A percentile compares a stretch with the other conserved stretches of the same genome.
These are phyloP conservation scores for Macaranga tanarius DNA, from an alignment of 441 rosid genomes.

Conservation along the genomic window DNA sequence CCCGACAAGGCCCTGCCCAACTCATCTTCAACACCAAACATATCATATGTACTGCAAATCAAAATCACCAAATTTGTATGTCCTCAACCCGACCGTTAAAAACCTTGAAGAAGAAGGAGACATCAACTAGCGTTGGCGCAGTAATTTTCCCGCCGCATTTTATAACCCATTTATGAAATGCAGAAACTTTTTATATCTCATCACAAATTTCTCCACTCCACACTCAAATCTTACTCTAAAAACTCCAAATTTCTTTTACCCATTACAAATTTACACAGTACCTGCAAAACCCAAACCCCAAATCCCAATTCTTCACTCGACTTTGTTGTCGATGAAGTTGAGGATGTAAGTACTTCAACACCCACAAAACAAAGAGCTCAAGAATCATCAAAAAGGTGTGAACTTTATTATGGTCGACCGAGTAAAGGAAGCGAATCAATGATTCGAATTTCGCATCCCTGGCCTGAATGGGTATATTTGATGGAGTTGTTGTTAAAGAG, in stretches of 20 bases:
- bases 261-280: slow-evolving; percentile 32
- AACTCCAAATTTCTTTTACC: slow-evolving; percentile 14
- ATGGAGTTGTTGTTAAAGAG: slow-evolving; percentile 54
- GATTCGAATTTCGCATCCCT: slow-evolving; percentile 55
- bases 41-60: too few relatives aligned
- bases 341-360: slow-evolving; percentile 31
- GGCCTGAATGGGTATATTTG: slow-evolving; percentile 78
- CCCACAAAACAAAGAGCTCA: slow-evolving; percentile 19
- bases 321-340: slow-evolving; percentile 27
- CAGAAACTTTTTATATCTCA: slow-evolving; percentile 32
- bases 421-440: slow-evolving; percentile 14
- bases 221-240: slow-evolving; percentile 10
- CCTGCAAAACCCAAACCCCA: slow-evolving; percentile 23
- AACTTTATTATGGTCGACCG: neutral
- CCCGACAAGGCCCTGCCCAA: too few relatives aligned
- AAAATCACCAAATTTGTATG: too few relatives aligned
- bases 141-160: slow-evolving; percentile 8
- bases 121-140: neutral
- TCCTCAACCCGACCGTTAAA: neutral
- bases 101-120: neutral
- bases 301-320: slow-evolving; percentile 24
- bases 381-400: slow-evolving; percentile 7
- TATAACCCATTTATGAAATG: slow-evolving; percentile 21
- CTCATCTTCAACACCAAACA: too few relatives aligned
- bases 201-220: slow-evolving; percentile 21